Percentiles rank a stretch among this genome's conserved stretches.
These are phyloP conservation scores for Colletotrichum godetiae DNA, from an alignment of 2,329 filamentous ascomycete genomes.

Conservation along the genomic window DNA sequence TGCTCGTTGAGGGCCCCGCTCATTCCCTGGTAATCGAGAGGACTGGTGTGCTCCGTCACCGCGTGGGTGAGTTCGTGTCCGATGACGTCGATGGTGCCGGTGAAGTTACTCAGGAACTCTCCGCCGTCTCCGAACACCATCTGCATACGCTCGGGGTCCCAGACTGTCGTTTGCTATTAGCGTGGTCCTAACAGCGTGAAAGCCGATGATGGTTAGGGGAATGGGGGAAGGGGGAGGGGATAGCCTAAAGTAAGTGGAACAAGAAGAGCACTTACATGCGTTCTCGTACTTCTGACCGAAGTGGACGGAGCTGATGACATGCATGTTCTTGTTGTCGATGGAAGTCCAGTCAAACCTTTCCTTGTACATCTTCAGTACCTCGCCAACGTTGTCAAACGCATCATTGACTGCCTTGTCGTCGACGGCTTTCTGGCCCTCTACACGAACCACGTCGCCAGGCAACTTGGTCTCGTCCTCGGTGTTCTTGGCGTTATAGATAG, in stretches of 20 bases:
- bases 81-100: slow-evolving; percentile 64
- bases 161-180: slow-evolving; percentile 48
- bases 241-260: not conserved
- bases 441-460: slow-evolving; percentile 55
- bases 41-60: slow-evolving; percentile 61
- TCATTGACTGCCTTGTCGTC: slow-evolving; percentile 59
- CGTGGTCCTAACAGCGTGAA: not conserved
- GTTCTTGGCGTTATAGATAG: slow-evolving; percentile 57
- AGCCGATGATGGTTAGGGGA: not conserved
- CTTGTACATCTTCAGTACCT: slow-evolving; percentile 61
- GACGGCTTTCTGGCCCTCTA: slow-evolving; percentile 53
- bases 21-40: slow-evolving; percentile 62
- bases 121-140: slow-evolving; percentile 69
- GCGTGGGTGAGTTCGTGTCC: slow-evolving; percentile 69
- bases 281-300: slow-evolving; percentile 62
- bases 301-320: slow-evolving; percentile 65
- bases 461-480: slow-evolving; percentile 49
- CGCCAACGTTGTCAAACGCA: slow-evolving; percentile 61
- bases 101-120: slow-evolving; percentile 63
- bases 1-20: slow-evolving; percentile 68
- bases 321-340: slow-evolving; percentile 61
- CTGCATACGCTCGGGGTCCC: slow-evolving; percentile 59
- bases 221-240: too few species aligned
- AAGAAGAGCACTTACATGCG: slow-evolving; percentile 52
- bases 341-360: slow-evolving; percentile 62